Evolutionary conservation across 2,329 filamentous ascomycete genomes (phyloP), one percentile per base, ranked within the genome.

Genomic region (Pseudomassariella vexata): DNA sequence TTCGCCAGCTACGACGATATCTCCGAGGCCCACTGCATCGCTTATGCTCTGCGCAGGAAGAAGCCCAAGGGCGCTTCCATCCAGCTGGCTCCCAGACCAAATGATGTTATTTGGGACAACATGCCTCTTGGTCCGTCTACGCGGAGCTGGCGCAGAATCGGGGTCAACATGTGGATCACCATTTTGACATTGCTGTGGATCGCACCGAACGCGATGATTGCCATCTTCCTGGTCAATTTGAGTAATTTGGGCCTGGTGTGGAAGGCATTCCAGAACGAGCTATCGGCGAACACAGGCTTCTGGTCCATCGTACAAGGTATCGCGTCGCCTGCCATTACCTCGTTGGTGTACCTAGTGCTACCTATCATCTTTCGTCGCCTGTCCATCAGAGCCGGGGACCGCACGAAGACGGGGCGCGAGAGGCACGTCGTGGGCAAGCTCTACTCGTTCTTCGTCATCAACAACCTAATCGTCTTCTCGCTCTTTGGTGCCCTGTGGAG

Each of bases 91-190:
- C 88, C 92, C 3, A 78, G 79, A 37, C 90, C 92, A 3, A 87
- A 85, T 52, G 90, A 96, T 54, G 76, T 98, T 32, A 94, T 98
- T 43, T 98, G 92, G 92, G 82, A 87, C 54, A 98, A 98, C 50
- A 74, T 98, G 64, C 73, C 78, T 1, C 62, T 96, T 35, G 76
- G 70, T 11, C 79, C 79, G 23, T 65, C 74, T 18, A 73, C 79
- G 1, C 76, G 89, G 32, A 73, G 73, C 40, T 84, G 82, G 63
- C 82, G 82, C 47, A 71, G 81, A 23, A 71, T 90, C 40, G 69
- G 87, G 48, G 94, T 92, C 60, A 83, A 83, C 38, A 57, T 95
- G 35, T 95, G 89, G 87, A 81, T 95, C 24, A 65, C 74, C 3
- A 48, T 90, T 1, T 62, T 98, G 32, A 96, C 90, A 0, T 38